Evolutionary conservation across 805 yeast genomes (phyloP), one percentile per base, ranked within the genome.

Genomic region (Wickerhamia fluorescens): DNA sequence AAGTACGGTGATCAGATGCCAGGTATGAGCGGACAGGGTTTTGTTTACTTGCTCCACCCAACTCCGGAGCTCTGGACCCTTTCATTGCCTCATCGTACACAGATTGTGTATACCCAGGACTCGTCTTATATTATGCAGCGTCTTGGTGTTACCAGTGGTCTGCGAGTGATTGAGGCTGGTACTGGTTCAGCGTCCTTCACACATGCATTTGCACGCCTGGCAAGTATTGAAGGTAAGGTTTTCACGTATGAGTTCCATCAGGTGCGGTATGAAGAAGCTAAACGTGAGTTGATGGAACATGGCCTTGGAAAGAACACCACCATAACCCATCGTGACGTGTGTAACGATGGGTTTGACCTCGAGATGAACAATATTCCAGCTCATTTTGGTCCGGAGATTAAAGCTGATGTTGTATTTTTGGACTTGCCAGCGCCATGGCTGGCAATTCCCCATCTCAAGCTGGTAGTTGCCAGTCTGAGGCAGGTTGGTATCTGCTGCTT

Each of bases 341-440:
- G 98, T 54, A 68, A 73, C 28, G 74, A 78, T 40, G 97, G 97
- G 1, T 92, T 92, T 51, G 69, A 64, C 19, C 62, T 80, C 17
- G 59, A 54, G 5, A 10, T 18, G 10, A 10, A 18, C 20, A 46
- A 26, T 3, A 56, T 60, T 1, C 61, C 63, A 5, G 44, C 30
- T 12, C 22, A 35, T 3, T 49, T 53, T 28, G 35, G 33, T 14
- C 16, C 24, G 9, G 34, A 45, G 17, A 41, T 80, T n/a, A 56
- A 68, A 23, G 94, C 87, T 0, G 78, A 78, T 33, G 77, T 79
- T 2, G 73, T 92, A 0, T 92, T 92, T 47, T 66, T 92, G 38
- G 99, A 92, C 51, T 67, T 92, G 27, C 99, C 99, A 3, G 78
- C 95, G 4, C 98, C 99, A 6, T 89, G 97, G 96, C 76, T 75